phyloP scores from a whole-genome alignment of 805 yeast species.

The Kurtzmaniella cleridarum region DNA sequence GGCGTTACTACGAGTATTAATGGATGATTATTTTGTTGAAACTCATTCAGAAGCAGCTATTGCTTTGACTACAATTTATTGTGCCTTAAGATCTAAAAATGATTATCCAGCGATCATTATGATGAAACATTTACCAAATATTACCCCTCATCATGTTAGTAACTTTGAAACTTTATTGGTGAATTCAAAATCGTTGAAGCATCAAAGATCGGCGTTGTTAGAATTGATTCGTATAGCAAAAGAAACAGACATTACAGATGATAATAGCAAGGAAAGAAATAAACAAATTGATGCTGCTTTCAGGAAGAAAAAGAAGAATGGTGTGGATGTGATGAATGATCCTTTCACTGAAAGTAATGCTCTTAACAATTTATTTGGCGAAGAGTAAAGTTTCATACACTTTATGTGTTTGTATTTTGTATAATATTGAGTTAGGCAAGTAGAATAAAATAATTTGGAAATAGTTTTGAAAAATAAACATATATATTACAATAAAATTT shows the following conservation, averaged over 20 bases:
- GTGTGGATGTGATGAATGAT: constrained; percentile 58
- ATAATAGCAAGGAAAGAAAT: constrained; percentile 39
- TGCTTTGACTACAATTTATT: constrained; percentile 74
- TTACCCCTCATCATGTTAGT: constrained; percentile 50
- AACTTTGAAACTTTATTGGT: constrained; percentile 61
- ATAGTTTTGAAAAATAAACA: not conserved
- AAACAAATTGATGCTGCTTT: constrained; percentile 49
- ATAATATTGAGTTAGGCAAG: not conserved
- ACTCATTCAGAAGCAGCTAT: constrained; percentile 91
- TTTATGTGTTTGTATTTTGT: not conserved
- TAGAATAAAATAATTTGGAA: not conserved
- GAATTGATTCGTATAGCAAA: constrained; percentile 68
- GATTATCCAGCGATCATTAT: constrained; percentile 62
- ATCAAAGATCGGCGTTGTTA: constrained; percentile 73
- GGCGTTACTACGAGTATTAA: constrained; percentile 59
- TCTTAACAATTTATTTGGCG: constrained; percentile 53
- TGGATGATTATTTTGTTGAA: constrained; percentile 75
- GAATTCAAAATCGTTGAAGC: constrained; percentile 63
- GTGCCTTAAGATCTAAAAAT: constrained; percentile 64
- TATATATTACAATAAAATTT: not conserved
- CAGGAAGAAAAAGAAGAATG: constrained; percentile 41
- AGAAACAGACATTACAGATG: constrained; percentile 17
- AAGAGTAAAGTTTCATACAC: constrained; percentile 17
- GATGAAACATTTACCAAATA: constrained; percentile 48
- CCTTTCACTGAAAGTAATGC: constrained; percentile 71